These are phyloP conservation scores for Colletotrichum viniferum DNA, from an alignment of 2,329 filamentous ascomycete genomes.

Conservation along the genomic window DNA sequence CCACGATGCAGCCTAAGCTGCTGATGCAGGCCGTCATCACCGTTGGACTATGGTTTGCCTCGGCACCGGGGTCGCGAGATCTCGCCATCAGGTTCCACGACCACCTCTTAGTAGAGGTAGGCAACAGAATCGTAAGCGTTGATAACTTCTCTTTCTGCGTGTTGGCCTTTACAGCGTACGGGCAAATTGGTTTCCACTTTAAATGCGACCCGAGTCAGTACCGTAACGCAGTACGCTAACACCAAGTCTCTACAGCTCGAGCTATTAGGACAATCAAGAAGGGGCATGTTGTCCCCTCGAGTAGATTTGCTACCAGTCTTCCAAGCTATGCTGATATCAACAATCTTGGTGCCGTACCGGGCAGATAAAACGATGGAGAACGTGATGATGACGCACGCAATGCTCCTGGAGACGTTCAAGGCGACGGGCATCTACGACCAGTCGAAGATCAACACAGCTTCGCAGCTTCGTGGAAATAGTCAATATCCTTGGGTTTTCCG, in stretches of 20 bases:
- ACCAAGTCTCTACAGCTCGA: background rate
- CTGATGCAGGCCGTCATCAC: background rate
- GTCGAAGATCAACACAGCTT: background rate
- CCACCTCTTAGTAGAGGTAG: background rate
- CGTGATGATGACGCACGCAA: constrained; percentile 8
- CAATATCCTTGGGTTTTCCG: background rate
- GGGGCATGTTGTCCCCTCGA: background rate
- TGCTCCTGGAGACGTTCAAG: constrained; percentile 8
- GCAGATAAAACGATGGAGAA: constrained; percentile 4
- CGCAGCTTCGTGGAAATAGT: background rate
- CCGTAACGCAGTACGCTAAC: background rate
- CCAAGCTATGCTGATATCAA: background rate
- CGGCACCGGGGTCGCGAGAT: background rate
- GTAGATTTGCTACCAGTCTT: background rate
- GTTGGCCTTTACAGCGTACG: background rate
- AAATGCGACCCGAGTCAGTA: background rate
- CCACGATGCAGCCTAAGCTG: background rate
- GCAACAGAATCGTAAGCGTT: background rate
- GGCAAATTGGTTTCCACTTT: background rate
- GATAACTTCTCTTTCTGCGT: background rate
- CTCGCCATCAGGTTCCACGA: constrained; percentile 1
- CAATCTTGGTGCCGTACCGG: constrained; percentile 8
- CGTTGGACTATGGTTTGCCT: constrained; percentile 4
- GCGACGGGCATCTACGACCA: constrained; percentile 1
- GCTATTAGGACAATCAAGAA: background rate